phyloP scores from a whole-genome alignment of 1,284 basidiomycete species.

The Malassezia vespertilionis region DNA sequence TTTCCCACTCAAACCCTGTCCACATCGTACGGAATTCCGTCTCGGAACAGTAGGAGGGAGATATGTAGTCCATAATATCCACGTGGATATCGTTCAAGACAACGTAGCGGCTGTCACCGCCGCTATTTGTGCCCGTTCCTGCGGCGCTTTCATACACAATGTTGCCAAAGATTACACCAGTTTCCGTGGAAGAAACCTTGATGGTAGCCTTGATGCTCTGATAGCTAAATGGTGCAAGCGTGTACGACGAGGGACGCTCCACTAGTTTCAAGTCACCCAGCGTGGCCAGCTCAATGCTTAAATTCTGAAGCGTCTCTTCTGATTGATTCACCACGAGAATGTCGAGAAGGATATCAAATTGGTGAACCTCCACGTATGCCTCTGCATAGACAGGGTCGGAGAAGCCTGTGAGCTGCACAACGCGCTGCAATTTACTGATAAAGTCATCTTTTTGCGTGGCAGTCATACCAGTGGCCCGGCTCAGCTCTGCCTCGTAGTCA shows the following conservation, averaged over 20 bases:
- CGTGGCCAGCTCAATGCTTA: constrained; percentile 94
- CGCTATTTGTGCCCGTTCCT: constrained; percentile 27
- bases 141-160: constrained; percentile 70
- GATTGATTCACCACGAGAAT: constrained; percentile 97
- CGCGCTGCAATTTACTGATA: constrained; percentile 85
- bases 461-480: constrained; percentile 72
- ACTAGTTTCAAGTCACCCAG: constrained; percentile 94
- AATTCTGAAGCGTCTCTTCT: constrained; percentile 82
- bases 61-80: constrained; percentile 99
- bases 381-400: constrained; percentile 98
- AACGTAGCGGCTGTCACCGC: constrained; percentile 57
- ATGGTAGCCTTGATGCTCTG: constrained; percentile 98
- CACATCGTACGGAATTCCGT: constrained; percentile 76
- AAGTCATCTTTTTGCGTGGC: constrained; percentile 79
- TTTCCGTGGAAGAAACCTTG: constrained; percentile 76
- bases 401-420: constrained; percentile 93
- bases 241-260: constrained; percentile 83
- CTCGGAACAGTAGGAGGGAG: constrained; percentile 90
- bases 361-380: constrained; percentile 94
- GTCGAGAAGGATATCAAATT: constrained; percentile 88
- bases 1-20: constrained; percentile 98
- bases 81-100: constrained; percentile 96
- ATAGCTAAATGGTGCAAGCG: constrained; percentile 89
- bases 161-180: constrained; percentile 94
- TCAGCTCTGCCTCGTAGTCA: constrained; percentile 78